Conservation (phyloP, 2,329 filamentous ascomycete species). For the Cercospora sp. region DNA sequence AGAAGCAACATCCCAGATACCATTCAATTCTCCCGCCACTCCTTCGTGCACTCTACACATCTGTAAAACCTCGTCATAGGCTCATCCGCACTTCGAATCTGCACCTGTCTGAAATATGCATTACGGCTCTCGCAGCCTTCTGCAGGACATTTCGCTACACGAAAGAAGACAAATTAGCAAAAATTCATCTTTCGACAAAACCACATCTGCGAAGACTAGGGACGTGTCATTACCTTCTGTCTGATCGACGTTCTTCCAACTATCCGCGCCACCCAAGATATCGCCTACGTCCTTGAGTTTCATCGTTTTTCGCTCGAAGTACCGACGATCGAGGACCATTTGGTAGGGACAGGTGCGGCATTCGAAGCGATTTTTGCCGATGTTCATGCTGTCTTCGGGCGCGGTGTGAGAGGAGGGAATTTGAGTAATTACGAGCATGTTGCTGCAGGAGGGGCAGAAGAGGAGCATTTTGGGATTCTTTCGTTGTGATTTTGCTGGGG, state of each 20-base stretch:
- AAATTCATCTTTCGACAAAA: neutral
- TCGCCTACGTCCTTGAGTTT: conserved; percentile 85
- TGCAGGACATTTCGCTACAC: conserved; percentile 73
- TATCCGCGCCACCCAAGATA: conserved; percentile 82
- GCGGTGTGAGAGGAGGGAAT: conserved; percentile 40
- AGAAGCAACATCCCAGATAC: neutral
- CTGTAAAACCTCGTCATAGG: conserved; percentile 97
- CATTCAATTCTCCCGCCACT: conserved; percentile 47
- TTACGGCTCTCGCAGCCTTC: conserved; percentile 77
- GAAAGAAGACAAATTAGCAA: neutral
- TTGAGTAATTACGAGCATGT: conserved; percentile 72
- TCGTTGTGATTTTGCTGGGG: neutral
- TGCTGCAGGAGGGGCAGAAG: conserved; percentile 78
- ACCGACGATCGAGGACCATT: conserved; percentile 73
- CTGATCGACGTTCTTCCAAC: conserved; percentile 91
- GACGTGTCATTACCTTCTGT: conserved; percentile 53
- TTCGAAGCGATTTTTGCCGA: conserved; percentile 75
- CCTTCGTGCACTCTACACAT: conserved; percentile 47
- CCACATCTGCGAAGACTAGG: too few relatives aligned
- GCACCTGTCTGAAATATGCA: conserved; percentile 94
- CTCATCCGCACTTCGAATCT: conserved; percentile 97
- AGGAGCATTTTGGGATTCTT: conserved; percentile 12
- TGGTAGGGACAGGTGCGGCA: conserved; percentile 96
- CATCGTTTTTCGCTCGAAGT: conserved; percentile 78
- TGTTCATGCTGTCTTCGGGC: conserved; percentile 42